Conservation (phyloP, 2,329 filamentous ascomycete genomes). For the Microsporum audouinii region DNA sequence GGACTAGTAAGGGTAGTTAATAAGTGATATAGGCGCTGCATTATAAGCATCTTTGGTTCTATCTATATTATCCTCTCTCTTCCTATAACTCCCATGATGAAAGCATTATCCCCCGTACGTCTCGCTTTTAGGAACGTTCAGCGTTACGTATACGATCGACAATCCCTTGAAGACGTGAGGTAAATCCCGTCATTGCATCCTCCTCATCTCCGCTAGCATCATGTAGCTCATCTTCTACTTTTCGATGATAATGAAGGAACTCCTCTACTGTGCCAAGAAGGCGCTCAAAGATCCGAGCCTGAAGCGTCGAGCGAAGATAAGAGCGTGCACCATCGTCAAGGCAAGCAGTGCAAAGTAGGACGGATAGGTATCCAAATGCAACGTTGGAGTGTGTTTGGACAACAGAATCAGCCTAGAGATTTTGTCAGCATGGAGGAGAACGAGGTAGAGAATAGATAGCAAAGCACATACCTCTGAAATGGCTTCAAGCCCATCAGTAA, state of each 20-base stretch:
- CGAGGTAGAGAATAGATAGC: conserved; percentile 12
- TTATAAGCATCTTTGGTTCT: no score
- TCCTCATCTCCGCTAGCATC: conserved; percentile 29
- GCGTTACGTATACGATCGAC: conserved; percentile 34
- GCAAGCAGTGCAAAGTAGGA: conserved; percentile 72
- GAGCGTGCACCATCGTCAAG: conserved; percentile 40
- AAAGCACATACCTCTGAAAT: conserved; percentile 53
- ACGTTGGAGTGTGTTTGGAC: conserved; percentile 70
- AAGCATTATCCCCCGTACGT: no score
- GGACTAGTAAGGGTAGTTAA: no score
- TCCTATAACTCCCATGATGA: no score
- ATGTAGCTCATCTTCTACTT: conserved; percentile 42
- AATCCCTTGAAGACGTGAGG: conserved; percentile 43
- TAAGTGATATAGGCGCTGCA: no score
- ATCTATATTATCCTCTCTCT: no score
- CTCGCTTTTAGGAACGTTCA: not conserved
- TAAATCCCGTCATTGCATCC: conserved; percentile 43
- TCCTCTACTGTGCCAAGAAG: conserved; percentile 50
- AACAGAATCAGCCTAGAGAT: conserved; percentile 39
- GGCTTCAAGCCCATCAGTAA: conserved; percentile 54
- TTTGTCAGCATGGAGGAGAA: conserved; percentile 5
- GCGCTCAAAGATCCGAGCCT: conserved; percentile 37
- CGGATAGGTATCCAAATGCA: conserved; percentile 72
- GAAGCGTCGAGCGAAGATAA: conserved; percentile 35
- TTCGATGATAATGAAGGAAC: conserved; percentile 50